Percentiles rank a stretch among this genome's conserved stretches.
Conservation (phyloP, 2,329 filamentous ascomycete genomes). For the Bipolaris zeicola region DNA sequence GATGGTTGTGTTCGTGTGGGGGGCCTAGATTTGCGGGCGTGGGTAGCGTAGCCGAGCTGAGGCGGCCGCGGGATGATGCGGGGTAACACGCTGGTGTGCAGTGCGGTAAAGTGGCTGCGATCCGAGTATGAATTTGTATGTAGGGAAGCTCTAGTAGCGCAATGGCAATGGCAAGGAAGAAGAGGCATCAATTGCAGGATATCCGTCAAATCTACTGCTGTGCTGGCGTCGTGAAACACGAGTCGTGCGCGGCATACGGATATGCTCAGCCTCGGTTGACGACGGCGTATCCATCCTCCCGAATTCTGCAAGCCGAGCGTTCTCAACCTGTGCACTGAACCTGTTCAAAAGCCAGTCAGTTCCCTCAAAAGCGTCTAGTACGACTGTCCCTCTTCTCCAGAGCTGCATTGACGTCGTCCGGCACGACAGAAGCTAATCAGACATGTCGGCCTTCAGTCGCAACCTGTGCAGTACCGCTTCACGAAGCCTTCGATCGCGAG, state of each 20-base stretch:
- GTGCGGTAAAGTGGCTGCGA: slow-evolving; percentile 1
- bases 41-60: slow-evolving; percentile 9
- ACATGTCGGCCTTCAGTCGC: slow-evolving; percentile 51
- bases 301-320: slow-evolving; percentile 35
- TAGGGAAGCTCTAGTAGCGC: not conserved
- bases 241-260: slow-evolving; percentile 3
- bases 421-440: slow-evolving; percentile 46
- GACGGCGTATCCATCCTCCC: slow-evolving; percentile 35
- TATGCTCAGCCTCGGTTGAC: slow-evolving; percentile 38
- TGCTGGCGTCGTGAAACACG: not conserved
- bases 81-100: slow-evolving; percentile 14
- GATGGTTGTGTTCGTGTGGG: not conserved
- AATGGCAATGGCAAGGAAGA: not conserved
- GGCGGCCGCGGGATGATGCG: slow-evolving; percentile 14
- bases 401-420: slow-evolving; percentile 41
- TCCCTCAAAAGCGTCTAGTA: slow-evolving; percentile 38
- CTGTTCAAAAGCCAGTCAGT: slow-evolving; percentile 27
- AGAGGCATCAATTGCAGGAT: not conserved
- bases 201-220: not conserved
- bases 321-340: slow-evolving; percentile 26
- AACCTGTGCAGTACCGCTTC: slow-evolving; percentile 48
- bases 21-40: not conserved
- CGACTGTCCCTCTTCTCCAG: slow-evolving; percentile 37
- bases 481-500: slow-evolving; percentile 45
- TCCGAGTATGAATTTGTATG: not conserved